Percentiles rank a stretch among this genome's conserved stretches.
These are phyloP conservation scores for Cordyceps tenuipes DNA, from an alignment of 2,329 filamentous ascomycete species.

Conservation along the genomic window DNA sequence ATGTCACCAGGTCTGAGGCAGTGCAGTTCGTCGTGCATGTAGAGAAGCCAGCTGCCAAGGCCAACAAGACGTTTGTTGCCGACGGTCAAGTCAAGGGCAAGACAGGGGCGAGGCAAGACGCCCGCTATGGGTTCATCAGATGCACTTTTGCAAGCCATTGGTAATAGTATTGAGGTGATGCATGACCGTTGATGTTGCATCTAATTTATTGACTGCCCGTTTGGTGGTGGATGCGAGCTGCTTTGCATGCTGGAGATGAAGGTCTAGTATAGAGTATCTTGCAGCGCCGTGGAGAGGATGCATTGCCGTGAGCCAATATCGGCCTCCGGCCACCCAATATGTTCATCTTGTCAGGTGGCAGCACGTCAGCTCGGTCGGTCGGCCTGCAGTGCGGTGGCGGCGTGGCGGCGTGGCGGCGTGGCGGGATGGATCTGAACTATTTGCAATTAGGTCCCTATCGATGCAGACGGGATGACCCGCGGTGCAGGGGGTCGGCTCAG, in stretches of 20 bases:
- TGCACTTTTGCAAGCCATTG: background rate
- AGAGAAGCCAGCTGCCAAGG: background rate
- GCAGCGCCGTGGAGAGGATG: background rate
- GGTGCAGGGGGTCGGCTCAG: background rate
- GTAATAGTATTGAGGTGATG: background rate
- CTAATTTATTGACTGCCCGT: background rate
- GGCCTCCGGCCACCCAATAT: background rate
- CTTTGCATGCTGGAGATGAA: background rate
- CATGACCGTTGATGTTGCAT: background rate
- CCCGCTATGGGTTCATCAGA: background rate
- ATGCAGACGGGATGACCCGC: background rate
- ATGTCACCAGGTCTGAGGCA: background rate
- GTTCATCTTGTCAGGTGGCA: background rate
- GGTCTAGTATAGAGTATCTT: background rate
- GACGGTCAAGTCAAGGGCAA: background rate
- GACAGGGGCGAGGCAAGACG: background rate
- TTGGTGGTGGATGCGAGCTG: background rate
- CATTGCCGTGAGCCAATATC: background rate
- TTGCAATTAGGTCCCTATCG: constrained; percentile 1
- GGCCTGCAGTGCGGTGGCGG: background rate
- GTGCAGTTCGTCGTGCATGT: background rate
- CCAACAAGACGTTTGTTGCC: background rate
- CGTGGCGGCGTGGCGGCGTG: background rate
- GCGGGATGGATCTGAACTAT: constrained; percentile 6
- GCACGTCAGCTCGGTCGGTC: background rate